Evolutionary conservation across 2,329 filamentous ascomycete species (phyloP).

Genomic region (Triangularia verruculosa): DNA sequence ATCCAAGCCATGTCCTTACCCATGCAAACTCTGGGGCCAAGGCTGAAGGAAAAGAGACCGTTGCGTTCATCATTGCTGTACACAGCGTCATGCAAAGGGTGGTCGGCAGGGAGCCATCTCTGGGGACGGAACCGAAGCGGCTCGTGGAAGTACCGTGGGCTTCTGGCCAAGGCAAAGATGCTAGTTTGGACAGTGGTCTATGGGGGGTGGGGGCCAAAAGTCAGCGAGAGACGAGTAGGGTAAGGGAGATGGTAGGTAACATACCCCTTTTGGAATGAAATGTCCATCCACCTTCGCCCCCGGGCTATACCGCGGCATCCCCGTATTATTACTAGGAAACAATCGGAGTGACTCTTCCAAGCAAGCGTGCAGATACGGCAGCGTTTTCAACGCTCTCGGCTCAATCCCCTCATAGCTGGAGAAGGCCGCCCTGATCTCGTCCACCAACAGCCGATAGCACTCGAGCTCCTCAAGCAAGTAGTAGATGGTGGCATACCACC

Average conservation of each 20-base stretch:
- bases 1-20: constrained; percentile 5
- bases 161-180: not conserved
- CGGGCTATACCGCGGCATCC: constrained; percentile 25
- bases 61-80: constrained; percentile 4
- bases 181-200: not conserved
- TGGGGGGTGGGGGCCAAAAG: not conserved
- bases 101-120: constrained; percentile 11
- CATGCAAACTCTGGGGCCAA: constrained; percentile 9
- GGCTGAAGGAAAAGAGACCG: constrained; percentile 15
- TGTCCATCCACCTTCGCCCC: constrained; percentile 27
- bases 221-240: not conserved
- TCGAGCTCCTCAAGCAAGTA: constrained; percentile 27
- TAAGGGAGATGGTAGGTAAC: not conserved
- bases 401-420: constrained; percentile 32
- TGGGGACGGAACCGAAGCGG: constrained; percentile 9
- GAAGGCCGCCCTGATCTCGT: constrained; percentile 35
- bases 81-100: constrained; percentile 3
- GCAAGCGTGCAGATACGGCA: constrained; percentile 35
- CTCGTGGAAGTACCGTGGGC: constrained; percentile 12
- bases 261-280: constrained; percentile 26
- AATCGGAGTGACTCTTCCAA: constrained; percentile 36
- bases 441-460: constrained; percentile 25
- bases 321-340: constrained; percentile 29
- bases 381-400: constrained; percentile 20
- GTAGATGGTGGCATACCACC: not conserved